Evolutionary conservation across 2,329 filamentous ascomycete species (phyloP), one percentile per base, ranked within the genome.

Genomic region (Pyricularia sp.): DNA sequence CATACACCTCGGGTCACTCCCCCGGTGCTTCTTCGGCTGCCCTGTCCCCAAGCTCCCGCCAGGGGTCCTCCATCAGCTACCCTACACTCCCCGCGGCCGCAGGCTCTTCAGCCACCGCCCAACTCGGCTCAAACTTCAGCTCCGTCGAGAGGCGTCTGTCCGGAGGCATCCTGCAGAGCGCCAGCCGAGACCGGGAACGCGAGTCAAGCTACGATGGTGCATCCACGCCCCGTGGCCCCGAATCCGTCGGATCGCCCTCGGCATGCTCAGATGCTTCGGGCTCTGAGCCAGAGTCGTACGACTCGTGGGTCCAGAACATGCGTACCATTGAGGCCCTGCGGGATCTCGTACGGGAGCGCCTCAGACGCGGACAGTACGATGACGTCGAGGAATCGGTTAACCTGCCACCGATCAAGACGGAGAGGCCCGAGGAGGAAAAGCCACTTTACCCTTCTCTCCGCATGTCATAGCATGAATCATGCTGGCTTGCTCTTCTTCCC

Each of bases 1-100:
- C 91, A 0, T 93, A 93, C 80, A 89, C 88, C 58, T 92, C 91
- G 12, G 89, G 89, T 65, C 90, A 93, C 77, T 94, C 91, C 7
- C 91, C 91, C 2, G 86, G 83, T 72, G 88, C 89, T 31, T 92
- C 90, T n/a, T 87, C 86, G 65, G 86, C 89, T 70, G 89, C 85
- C 76, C 84, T 93, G 77, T 92, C 90, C 67, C 90, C 90, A 0
- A 83, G 85, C 64, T 86, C 86, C 14, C 85, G 89, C 68, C 86
- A 89, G 76, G 85, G 83, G 74, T 86, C 86, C 1, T 85, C 84
- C 5, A 86, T 87, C 74, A 86, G 92, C 80, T 95, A 95, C 78
- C 92, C 92, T 23, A 92, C 83, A 72, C 85, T 95, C 36, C 91
- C 85, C 64, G 86, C 91, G 3, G 68, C 89, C 64, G 90, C 90